A percentile compares a stretch with the other conserved stretches of the same genome.
phyloP scores from a whole-genome alignment of 2,329 filamentous ascomycete species.

The Beauveria caledonica region DNA sequence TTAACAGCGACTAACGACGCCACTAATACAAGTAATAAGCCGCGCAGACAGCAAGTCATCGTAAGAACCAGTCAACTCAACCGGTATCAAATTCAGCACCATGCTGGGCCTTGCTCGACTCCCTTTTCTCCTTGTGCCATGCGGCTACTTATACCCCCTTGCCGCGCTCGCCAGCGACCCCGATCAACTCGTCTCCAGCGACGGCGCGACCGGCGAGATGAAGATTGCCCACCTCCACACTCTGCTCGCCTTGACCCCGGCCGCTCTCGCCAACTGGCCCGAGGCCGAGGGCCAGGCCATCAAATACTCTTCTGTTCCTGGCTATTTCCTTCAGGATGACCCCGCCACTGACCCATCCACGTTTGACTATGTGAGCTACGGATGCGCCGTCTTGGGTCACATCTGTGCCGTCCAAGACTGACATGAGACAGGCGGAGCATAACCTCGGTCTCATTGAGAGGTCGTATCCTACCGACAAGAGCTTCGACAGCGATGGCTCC shows the following conservation, averaged over 20 bases:
- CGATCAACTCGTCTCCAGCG: background rate
- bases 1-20: constrained; percentile 2
- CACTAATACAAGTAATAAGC: background rate
- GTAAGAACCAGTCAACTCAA: background rate
- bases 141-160: background rate
- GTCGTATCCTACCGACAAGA: constrained; percentile 48
- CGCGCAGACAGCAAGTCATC: background rate
- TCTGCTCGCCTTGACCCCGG: constrained; percentile 22
- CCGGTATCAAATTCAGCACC: background rate
- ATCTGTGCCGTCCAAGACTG: too few species aligned
- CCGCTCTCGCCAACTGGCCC: constrained; percentile 23
- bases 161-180: background rate
- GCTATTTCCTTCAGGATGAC: constrained; percentile 59
- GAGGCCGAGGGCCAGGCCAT: constrained; percentile 33
- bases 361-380: constrained; percentile 54
- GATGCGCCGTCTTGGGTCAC: background rate
- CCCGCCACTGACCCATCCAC: constrained; percentile 41
- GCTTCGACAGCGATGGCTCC: constrained; percentile 28
- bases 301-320: constrained; percentile 51
- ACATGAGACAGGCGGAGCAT: constrained; percentile 36
- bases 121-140: background rate
- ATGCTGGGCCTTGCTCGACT: background rate
- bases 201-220: constrained; percentile 18
- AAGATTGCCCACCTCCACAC: constrained; percentile 23
- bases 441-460: constrained; percentile 61